Percentiles rank a stretch among this genome's conserved stretches.
phyloP scores from a whole-genome alignment of 805 yeast species.

The Jamesozyma piceae region DNA sequence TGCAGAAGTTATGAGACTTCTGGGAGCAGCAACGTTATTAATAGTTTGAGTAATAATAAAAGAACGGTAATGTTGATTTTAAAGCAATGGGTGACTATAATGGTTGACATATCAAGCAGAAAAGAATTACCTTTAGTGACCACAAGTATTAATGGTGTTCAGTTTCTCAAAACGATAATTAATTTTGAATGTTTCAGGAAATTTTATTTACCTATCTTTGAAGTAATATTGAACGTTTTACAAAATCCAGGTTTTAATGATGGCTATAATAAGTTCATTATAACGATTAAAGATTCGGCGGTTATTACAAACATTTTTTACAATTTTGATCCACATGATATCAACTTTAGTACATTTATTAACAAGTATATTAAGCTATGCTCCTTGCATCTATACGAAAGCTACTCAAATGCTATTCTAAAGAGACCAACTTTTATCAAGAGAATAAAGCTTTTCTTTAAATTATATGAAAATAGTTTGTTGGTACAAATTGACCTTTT shows the following conservation, averaged over 20 bases:
- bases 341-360: constrained; percentile 22
- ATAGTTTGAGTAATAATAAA: not conserved
- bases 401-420: constrained; percentile 13
- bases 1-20: constrained; percentile 1
- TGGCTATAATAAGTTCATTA: not conserved
- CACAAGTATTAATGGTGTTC: not conserved
- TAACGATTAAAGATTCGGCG: not conserved
- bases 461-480: constrained; percentile 23
- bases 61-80: not conserved
- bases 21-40: not conserved
- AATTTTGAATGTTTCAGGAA: not conserved
- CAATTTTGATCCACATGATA: constrained; percentile 14
- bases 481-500: constrained; percentile 30
- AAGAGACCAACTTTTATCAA: constrained; percentile 12
- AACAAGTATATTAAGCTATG: constrained; percentile 21
- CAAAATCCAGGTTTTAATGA: not conserved
- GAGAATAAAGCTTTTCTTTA: constrained; percentile 19
- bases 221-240: constrained; percentile 1
- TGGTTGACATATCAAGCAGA: constrained; percentile 1
- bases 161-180: not conserved
- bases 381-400: constrained; percentile 16
- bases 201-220: constrained; percentile 1
- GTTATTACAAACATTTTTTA: constrained; percentile 14
- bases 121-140: not conserved
- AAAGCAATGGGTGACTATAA: constrained; percentile 1